Evolutionary conservation across 2,329 filamentous ascomycete genomes (phyloP).

Genomic region (Colletotrichum trifolii): DNA sequence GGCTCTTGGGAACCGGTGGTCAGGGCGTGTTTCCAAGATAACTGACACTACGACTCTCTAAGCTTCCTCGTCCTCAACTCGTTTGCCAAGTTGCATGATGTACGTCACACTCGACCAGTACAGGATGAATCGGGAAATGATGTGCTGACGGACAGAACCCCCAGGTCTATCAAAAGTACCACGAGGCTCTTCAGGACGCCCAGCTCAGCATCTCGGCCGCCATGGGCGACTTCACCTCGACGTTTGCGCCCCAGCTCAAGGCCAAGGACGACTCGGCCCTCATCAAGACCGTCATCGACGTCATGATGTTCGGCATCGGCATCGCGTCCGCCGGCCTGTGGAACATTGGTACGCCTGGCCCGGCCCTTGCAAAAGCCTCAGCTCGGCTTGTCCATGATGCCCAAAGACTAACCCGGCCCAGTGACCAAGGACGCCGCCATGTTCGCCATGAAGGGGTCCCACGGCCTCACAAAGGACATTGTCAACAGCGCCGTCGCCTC

Average conservation of each 20-base stretch:
- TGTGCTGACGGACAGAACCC: background rate
- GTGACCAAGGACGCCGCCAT: slow-evolving; percentile 13
- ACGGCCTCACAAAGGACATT: slow-evolving; percentile 3
- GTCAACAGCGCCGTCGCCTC: slow-evolving; percentile 9
- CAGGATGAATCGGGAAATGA: too few species aligned
- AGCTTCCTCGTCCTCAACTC: slow-evolving; percentile 20
- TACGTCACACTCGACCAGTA: too few species aligned
- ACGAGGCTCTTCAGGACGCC: slow-evolving; percentile 19
- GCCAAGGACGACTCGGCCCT: background rate
- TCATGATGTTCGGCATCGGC: background rate
- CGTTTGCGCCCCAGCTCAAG: slow-evolving; percentile 7
- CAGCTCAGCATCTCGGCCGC: slow-evolving; percentile 6
- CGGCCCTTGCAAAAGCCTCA: background rate
- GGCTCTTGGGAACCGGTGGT: too few species aligned
- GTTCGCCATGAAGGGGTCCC: background rate
- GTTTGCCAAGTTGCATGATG: slow-evolving; percentile 15
- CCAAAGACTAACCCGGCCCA: background rate
- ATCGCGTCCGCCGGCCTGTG: slow-evolving; percentile 10
- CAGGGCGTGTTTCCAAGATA: too few species aligned
- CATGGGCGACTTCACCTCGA: slow-evolving; percentile 11
- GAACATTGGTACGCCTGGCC: slow-evolving; percentile 7
- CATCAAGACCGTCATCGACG: background rate
- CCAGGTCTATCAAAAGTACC: slow-evolving; percentile 20
- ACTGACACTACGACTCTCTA: too few species aligned
- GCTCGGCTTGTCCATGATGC: background rate